Base-by-base conservation (phyloP, 371 early-diverging fungal species). In the Mucor plumbeus region DNA sequence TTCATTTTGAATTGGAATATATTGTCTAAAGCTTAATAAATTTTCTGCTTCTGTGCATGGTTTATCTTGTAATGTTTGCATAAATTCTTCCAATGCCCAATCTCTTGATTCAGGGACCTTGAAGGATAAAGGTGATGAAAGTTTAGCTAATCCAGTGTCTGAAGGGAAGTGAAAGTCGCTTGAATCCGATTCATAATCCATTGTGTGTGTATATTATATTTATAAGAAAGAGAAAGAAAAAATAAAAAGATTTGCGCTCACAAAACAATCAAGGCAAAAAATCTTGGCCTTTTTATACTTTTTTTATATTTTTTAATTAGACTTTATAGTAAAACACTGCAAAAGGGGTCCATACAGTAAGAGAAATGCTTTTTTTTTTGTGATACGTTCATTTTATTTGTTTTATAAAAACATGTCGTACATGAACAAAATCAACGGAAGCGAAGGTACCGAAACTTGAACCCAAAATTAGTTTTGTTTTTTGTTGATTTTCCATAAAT, bases 121-220 rank as follows among this genome's bases (percentile, higher is more conserved):
- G 38, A 66, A 59, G 36, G 65, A 62, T 19, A 75, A 41, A 21
- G 73, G 64, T 41, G 77, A 71, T 43, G 79, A 75, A 15, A 81
- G 61, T 47, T 81, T 81, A 13, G 82, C 67, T 56, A 73, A 65
- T 31, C 77, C 74, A 33, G 71, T 70, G 48, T 81, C 82, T 13
- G 71, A 72, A 38, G 82, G 82, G 63, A 81, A 81, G 19, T 74
- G 68, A 59, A 81, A 75, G 31, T 80, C 81, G 58, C 80, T 80
- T 14, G 78, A 63, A 35, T 73, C 61, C 53, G 54, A 63, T 59
- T 73, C 73, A 40, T 40, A 73, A 48, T 73, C 73, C 73, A 73
- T 73, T 17, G 10, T 67, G 19, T 36, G 43, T 59, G 21, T 33
- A 35, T 35, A 47, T 38, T 36, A 10, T 36, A 60, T 19, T 40